A percentile compares a stretch with the other conserved stretches of the same genome.
Evolutionary conservation across 441 rosid species (phyloP).

Genomic region (Dalechampia spathulata): DNA sequence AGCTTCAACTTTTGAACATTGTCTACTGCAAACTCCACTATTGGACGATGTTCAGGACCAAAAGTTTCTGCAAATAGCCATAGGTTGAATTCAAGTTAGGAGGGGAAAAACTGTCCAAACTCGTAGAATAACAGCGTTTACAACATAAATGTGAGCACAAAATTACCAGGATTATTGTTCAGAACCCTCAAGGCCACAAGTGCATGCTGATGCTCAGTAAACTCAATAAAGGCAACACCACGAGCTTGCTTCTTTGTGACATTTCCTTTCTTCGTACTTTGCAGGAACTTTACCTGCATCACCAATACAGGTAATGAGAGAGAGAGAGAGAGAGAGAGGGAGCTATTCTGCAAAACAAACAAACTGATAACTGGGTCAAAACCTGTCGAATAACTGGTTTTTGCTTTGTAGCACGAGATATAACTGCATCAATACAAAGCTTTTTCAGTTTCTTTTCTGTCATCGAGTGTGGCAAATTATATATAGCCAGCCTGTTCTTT

Average conservation of each 20-base stretch:
- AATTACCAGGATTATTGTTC: conserved; percentile 84
- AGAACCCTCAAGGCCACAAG: conserved; percentile 89
- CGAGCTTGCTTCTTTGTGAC: conserved; percentile 57
- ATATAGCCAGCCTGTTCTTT: conserved; percentile 62
- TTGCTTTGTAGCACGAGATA: conserved; percentile 89
- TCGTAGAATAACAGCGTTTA: background rate
- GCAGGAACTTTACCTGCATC: conserved; percentile 67
- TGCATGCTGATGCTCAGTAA: conserved; percentile 77
- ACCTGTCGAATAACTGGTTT: conserved; percentile 75
- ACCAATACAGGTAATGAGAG: background rate
- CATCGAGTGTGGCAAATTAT: conserved; percentile 80
- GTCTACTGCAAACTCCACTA: conserved; percentile 78
- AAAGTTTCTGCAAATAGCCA: conserved; percentile 53
- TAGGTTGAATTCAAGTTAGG: conserved; percentile 8
- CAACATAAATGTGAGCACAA: background rate
- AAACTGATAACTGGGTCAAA: conserved; percentile 19
- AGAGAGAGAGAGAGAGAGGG: background rate
- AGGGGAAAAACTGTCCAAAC: background rate
- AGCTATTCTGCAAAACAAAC: background rate
- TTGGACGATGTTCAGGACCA: conserved; percentile 69
- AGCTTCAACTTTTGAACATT: conserved; percentile 68
- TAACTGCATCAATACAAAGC: conserved; percentile 68
- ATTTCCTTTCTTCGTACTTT: conserved; percentile 57
- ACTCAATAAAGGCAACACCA: conserved; percentile 87
- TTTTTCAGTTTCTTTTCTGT: conserved; percentile 53